These are phyloP conservation scores for Polygonum aviculare DNA, from an alignment of 148 eudicot genomes.

Conservation along the genomic window DNA sequence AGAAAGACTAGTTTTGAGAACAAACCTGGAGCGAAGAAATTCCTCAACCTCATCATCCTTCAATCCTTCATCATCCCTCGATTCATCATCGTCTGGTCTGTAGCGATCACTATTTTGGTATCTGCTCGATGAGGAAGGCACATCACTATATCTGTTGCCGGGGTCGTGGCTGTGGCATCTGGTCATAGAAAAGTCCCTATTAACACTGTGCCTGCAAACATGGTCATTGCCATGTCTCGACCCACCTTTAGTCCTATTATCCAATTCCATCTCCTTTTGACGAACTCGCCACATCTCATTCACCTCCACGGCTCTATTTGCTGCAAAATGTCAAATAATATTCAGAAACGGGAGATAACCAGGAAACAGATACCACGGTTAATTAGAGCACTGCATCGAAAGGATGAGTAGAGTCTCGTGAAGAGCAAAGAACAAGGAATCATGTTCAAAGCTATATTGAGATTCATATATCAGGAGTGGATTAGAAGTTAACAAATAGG, in stretches of 20 bases:
- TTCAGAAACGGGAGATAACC: not conserved
- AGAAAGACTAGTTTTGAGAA: not conserved
- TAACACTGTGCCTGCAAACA: conserved; percentile 20
- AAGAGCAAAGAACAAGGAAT: not conserved
- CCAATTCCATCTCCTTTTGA: conserved; percentile 76
- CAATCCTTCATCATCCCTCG: conserved; percentile 34
- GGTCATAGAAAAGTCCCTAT: conserved; percentile 20
- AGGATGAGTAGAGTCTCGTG: not conserved
- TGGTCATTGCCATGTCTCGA: conserved; percentile 24
- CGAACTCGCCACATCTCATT: conserved; percentile 92
- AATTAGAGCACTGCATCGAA: not conserved
- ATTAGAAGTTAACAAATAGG: not conserved
- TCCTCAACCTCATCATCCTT: conserved; percentile 45
- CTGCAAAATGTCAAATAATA: conserved; percentile 26
- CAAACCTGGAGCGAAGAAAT: conserved; percentile 71
- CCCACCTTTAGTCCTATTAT: conserved; percentile 39
- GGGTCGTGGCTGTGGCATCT: conserved; percentile 30
- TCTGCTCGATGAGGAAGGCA: conserved; percentile 44
- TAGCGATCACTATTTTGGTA: conserved; percentile 22
- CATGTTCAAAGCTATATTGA: not conserved
- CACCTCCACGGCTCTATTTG: conserved; percentile 81
- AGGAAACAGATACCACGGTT: not conserved
- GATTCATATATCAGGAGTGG: not conserved
- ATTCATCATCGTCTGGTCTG: conserved; percentile 39
- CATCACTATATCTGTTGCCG: conserved; percentile 13